Percentiles rank a stretch among this genome's conserved stretches.
Conservation (phyloP, 1,284 basidiomycete genomes). For the Sporisorium reilianum region DNA sequence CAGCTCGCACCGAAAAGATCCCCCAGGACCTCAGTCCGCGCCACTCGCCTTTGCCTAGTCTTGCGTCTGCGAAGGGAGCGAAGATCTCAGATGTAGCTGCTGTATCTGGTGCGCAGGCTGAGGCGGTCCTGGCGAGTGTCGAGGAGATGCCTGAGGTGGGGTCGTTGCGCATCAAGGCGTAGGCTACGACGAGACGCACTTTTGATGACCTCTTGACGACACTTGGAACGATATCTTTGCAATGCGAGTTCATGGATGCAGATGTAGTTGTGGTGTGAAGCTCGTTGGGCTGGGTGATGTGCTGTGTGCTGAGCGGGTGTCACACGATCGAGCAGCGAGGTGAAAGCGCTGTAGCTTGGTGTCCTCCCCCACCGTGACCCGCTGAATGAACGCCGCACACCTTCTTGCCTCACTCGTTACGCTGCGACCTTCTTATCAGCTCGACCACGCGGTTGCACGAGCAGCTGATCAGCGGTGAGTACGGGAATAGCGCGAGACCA, state of each 20-base stretch:
- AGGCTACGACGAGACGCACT: not conserved
- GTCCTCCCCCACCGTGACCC: not conserved
- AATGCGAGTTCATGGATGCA: too few species aligned
- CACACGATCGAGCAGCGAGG: too few species aligned
- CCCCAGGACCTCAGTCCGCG: conserved; percentile 20
- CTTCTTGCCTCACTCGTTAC: too few species aligned
- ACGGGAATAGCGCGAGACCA: too few species aligned
- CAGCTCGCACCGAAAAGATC: conserved; percentile 32
- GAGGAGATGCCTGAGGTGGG: conserved; percentile 33
- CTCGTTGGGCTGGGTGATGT: too few species aligned
- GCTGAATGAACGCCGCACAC: not conserved
- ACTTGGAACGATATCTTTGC: not conserved
- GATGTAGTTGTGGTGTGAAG: too few species aligned
- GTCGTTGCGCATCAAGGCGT: conserved; percentile 31
- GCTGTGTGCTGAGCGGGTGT: too few species aligned
- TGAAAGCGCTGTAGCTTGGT: too few species aligned
- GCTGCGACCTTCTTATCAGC: not conserved
- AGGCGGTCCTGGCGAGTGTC: conserved; percentile 24
- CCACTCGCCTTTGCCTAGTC: too few species aligned
- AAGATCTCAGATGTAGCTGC: not conserved
- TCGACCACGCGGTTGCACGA: not conserved
- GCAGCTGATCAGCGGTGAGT: too few species aligned
- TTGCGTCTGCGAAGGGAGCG: too few species aligned
- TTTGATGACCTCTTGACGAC: not conserved
- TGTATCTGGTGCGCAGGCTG: not conserved